Evolutionary conservation across 2,329 filamentous ascomycete genomes (phyloP), one percentile per base, ranked within the genome.

Genomic region (Fusarium staphyleae): DNA sequence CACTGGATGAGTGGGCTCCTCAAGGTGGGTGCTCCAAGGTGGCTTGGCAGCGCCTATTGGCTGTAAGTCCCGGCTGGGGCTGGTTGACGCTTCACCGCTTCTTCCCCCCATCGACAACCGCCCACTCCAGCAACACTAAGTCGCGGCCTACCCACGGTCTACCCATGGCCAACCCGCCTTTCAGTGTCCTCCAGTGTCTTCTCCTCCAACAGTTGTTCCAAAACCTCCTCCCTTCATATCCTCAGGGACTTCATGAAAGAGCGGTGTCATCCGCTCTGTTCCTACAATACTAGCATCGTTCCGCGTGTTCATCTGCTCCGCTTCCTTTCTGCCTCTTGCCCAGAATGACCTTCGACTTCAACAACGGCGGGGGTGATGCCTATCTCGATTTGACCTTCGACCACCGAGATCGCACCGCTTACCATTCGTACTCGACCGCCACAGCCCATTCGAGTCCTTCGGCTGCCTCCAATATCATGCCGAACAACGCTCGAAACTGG

Each of bases 381-480:
- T 79, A 87, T 69, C 70, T 87, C 70, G 84, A 87, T 70, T 77
- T 87, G 69, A 80, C 75, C 66, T 87, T 81, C 75, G 81, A 87
- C 71, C 79, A 79, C 68, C 79, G 80, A 70, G 83, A 83, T 69
- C 78, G 80, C 60, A 78, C 77, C 72, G 77, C 76, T 45, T 77
- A 66, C 63, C 63, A 67, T 57, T 55, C 63, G 14, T 65, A 67
- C 46, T 57, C 64, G 55, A 64, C 66, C 26, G 65, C 65, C 48
- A 66, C 64, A 42, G 50, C 62, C 50, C 69, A 71, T 45, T 72
- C 72, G 51, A 72, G 69, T 62, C 69, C 73, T 41, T 61, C 66
- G 32, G 63, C 68, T 50, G 60, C 67, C 14, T 66, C 73, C 18
- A 68, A 66, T 63, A 70, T 74, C 63, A 73, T 75, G 69, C 60